Evolutionary conservation across 805 yeast genomes (phyloP).

Genomic region (Komagataella ulmi): DNA sequence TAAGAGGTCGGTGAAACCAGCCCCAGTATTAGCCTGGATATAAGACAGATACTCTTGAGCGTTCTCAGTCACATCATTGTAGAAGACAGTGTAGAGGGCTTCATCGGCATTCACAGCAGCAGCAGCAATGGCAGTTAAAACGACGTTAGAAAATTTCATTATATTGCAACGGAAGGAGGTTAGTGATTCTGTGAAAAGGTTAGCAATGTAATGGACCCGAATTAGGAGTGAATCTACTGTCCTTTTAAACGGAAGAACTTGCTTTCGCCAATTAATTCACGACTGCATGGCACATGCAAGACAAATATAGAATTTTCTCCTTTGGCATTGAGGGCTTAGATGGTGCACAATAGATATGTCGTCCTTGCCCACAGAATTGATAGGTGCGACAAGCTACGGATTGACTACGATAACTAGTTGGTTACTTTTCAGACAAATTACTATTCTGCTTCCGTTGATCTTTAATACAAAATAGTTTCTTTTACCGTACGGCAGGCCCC

Average conservation of each 20-base stretch:
- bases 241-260: not conserved
- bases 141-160: slow-evolving; percentile 12
- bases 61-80: slow-evolving; percentile 20
- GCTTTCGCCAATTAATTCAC: not conserved
- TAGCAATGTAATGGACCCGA: not conserved
- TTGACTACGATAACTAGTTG: no score
- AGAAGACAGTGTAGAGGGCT: slow-evolving; percentile 22
- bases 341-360: not conserved
- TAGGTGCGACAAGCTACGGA: no score
- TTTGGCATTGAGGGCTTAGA: not conserved
- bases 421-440: no score
- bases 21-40: slow-evolving; percentile 14
- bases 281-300: not conserved
- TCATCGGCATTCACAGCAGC: slow-evolving; percentile 6
- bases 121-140: slow-evolving; percentile 10
- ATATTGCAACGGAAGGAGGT: not conserved
- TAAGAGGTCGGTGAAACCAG: slow-evolving; percentile 13
- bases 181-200: not conserved
- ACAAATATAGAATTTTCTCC: not conserved
- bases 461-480: no score
- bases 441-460: no score
- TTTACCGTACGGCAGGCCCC: no score
- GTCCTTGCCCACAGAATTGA: not conserved
- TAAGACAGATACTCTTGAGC: slow-evolving; percentile 18
- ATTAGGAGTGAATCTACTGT: not conserved